Evolutionary conservation across 495 filamentous ascomycete genomes (phyloP), one percentile per base, ranked within the genome.

Genomic region (Mycothermus thermophilus): DNA sequence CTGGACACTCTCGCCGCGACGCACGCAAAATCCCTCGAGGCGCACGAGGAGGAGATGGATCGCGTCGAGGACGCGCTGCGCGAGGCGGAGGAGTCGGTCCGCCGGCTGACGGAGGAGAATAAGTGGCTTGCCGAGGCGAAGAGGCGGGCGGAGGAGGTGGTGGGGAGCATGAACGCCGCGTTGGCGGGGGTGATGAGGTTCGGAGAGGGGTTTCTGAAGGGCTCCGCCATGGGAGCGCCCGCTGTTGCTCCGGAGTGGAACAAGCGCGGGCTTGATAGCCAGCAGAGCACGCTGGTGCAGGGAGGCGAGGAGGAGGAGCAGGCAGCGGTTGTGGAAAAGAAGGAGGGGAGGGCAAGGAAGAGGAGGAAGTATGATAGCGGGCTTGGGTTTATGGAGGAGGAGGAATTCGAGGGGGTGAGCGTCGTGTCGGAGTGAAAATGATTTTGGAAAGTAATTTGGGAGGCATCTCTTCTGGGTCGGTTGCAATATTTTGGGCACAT

Each of bases 341-440:
- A n/a, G 37, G 37, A 38, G 24, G 52, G 39, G 1, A 57, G 39
- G 28, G 43, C 46, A 8, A 52, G 37, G 44, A 66, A 64, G 52
- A 54, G 55, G 46, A 57, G 67, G 30, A 62, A 64, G 30, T 63
- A 75, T 42, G 74, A 80, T 37, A 77, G 72, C 48, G 77, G 72
- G 3, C 47, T 80, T 49, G 77, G 65, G 9, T 66, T 81, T 23
- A 49, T 75, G 47, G 68, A 75, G 14, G 74, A 79, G 37, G 76
- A 76, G 27, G 64, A 69, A 26, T 64, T 45, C 18, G 52, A 38
- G 5, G 22, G 5, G 24, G 5, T 30, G 3, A 14, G 8, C 7
- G 7, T 24, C 3, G n/a, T n/a, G n/a, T n/a, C n/a, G n/a, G n/a
- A n/a, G n/a, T n/a, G n/a, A n/a, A n/a, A n/a, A n/a, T n/a, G n/a